phyloP scores from a whole-genome alignment of 2,329 filamentous ascomycete genomes.

The Lomentospora prolificans region DNA sequence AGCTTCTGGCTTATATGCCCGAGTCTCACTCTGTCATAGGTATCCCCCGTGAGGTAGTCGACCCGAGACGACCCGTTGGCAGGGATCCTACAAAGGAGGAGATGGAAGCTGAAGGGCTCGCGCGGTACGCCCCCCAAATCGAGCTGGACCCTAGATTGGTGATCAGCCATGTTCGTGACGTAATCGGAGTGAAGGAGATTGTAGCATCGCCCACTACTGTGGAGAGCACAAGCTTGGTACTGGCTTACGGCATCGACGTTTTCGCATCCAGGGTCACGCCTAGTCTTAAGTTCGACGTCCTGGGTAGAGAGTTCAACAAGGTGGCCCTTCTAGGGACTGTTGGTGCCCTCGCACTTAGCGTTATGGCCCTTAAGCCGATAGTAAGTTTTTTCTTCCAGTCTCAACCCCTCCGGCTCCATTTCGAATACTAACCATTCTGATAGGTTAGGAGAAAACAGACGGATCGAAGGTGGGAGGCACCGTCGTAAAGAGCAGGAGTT shows the following conservation, averaged over 20 bases:
- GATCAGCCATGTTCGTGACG: slow-evolving; percentile 72
- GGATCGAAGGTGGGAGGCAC: slow-evolving; percentile 49
- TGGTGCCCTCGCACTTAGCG: slow-evolving; percentile 65
- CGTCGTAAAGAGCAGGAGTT: not conserved
- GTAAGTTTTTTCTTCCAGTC: slow-evolving; percentile 43
- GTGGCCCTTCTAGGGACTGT: slow-evolving; percentile 76
- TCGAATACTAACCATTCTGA: slow-evolving; percentile 20
- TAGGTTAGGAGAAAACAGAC: slow-evolving; percentile 59
- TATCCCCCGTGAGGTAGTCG: slow-evolving; percentile 68
- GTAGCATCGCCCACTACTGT: slow-evolving; percentile 68
- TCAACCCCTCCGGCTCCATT: slow-evolving; percentile 1
- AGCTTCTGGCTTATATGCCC: slow-evolving; percentile 71
- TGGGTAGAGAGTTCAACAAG: slow-evolving; percentile 92
- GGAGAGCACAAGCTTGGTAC: slow-evolving; percentile 84
- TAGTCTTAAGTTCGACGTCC: slow-evolving; percentile 80
- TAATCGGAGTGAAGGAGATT: slow-evolving; percentile 64
- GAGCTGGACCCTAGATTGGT: slow-evolving; percentile 76
- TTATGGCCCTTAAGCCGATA: slow-evolving; percentile 72
- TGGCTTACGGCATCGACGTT: slow-evolving; percentile 80
- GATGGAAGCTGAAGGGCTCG: slow-evolving; percentile 67
- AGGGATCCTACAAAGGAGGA: slow-evolving; percentile 74
- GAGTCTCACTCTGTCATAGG: slow-evolving; percentile 65
- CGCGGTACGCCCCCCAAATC: slow-evolving; percentile 64
- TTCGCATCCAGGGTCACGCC: slow-evolving; percentile 83
- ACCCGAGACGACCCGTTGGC: slow-evolving; percentile 77